phyloP scores from a whole-genome alignment of 2,329 filamentous ascomycete species.

The Scleromitrula shiraiana region DNA sequence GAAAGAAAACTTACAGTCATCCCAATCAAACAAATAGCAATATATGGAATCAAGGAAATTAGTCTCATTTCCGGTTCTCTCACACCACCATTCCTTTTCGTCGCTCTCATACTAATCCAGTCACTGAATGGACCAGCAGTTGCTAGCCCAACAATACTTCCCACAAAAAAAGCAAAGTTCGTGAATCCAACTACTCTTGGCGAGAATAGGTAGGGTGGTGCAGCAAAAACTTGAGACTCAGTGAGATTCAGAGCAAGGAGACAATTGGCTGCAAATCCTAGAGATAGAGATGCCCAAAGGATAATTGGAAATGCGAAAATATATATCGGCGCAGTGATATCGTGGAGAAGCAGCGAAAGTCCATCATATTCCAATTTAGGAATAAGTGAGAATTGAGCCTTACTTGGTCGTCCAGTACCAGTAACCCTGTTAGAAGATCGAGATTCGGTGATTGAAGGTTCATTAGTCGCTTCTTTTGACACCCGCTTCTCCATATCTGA shows the following conservation, averaged over 20 bases:
- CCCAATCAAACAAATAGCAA: slow-evolving; percentile 47
- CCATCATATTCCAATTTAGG: background rate
- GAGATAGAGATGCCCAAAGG: slow-evolving; percentile 51
- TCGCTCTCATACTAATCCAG: slow-evolving; percentile 47
- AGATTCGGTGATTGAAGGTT: background rate
- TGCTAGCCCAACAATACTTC: slow-evolving; percentile 44
- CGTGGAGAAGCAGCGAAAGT: background rate
- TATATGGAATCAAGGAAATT: slow-evolving; percentile 48
- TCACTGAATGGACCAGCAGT: slow-evolving; percentile 49
- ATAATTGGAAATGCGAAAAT: slow-evolving; percentile 53
- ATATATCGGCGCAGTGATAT: background rate
- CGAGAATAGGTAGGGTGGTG: slow-evolving; percentile 46
- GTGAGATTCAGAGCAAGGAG: slow-evolving; percentile 51
- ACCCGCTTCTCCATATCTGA: background rate
- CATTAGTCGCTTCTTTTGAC: background rate
- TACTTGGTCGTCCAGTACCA: background rate
- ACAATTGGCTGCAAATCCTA: slow-evolving; percentile 47
- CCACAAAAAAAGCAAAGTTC: slow-evolving; percentile 49
- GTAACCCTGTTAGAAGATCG: background rate
- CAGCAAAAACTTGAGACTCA: slow-evolving; percentile 42
- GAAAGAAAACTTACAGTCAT: slow-evolving; percentile 34
- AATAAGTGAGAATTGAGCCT: background rate
- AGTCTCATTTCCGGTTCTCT: slow-evolving; percentile 52
- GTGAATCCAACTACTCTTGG: slow-evolving; percentile 44
- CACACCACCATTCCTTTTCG: slow-evolving; percentile 44